Conservation (phyloP, 371 early-diverging fungal genomes). For the Apophysomyces sp. region DNA sequence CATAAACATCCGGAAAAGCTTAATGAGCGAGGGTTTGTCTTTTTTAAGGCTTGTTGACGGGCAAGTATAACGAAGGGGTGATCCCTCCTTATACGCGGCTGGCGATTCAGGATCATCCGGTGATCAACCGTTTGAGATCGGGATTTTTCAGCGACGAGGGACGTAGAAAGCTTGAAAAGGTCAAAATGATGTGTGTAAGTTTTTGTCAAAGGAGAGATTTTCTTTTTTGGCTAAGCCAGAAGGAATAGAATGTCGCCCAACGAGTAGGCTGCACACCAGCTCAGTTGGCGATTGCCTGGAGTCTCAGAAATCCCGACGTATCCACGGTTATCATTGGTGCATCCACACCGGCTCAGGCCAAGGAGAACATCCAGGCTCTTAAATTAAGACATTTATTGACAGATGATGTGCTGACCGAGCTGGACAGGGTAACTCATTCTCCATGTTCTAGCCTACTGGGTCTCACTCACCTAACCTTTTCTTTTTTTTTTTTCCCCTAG, state of each 20-base stretch:
- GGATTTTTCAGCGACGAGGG: conserved; percentile 67
- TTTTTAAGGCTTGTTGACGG: conserved; percentile 54
- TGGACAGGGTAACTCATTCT: conserved; percentile 49
- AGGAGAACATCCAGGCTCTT: conserved; percentile 72
- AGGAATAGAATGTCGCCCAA: conserved; percentile 58
- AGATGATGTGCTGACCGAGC: conserved; percentile 62
- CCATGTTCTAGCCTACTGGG: too few relatives aligned
- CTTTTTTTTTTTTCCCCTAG: conserved; percentile 22
- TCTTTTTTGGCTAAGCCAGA: background rate
- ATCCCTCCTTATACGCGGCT: conserved; percentile 76
- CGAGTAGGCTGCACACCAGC: conserved; percentile 67
- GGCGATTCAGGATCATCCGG: conserved; percentile 62
- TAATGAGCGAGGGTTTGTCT: background rate
- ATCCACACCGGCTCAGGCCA: conserved; percentile 68
- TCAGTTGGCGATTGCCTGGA: conserved; percentile 85
- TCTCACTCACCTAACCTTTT: too few relatives aligned
- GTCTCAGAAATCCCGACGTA: conserved; percentile 61
- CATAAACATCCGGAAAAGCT: background rate
- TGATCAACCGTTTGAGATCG: conserved; percentile 61
- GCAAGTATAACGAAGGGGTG: conserved; percentile 73
- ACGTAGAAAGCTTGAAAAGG: conserved; percentile 48
- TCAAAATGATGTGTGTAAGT: conserved; percentile 51
- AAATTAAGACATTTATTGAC: conserved; percentile 62
- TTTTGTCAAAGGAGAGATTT: background rate
- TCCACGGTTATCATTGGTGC: conserved; percentile 74